Evolutionary conservation across 1,284 basidiomycete genomes (phyloP), one percentile per base, ranked within the genome.

Genomic region (Inonotus obliquus): DNA sequence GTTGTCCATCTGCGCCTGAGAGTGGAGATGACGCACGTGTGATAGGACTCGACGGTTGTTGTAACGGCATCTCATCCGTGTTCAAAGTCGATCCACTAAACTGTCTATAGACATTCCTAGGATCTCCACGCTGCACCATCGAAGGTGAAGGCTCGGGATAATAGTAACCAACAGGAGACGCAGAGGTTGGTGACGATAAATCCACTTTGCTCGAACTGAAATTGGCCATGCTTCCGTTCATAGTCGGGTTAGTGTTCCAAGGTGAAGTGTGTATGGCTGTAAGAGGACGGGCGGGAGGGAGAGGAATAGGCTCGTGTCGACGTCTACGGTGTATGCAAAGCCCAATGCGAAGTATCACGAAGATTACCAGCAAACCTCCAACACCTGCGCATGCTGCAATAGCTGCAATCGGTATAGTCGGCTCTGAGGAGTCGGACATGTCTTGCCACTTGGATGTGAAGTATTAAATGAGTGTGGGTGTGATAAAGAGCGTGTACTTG

Each of bases 281-380:
- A n/a, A 85, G 79, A 19, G 80, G 80, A 63, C 85, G 83, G 1
- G 79, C 73, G 21, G 83, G 84, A 0, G 85, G 85, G 1, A 86
- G 74, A 1, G 85, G 84, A 0, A 71, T 72, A 3, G 77, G 69
- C 21, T 69, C 69, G 23, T 70, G 60, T 23, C 67, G 70, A 41
- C 69, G 69, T 49, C 70, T 74, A 17, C 63, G 64, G 57, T 73
- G 75, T 41, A 73, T 72, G 59, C 79, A 61, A 63, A 77, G 62
- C 27, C 74, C 74, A 69, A 74, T 72, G 47, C 80, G 68, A 60
- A 80, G 52, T 63, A 77, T 63, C 49, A 74, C 49, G 65, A 80
- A 55, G 65, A 79, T 62, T 60, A 80, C 62, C 49, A 73, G 71
- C 47, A 72, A 77, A 60, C 81, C 70, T 41, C 70, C 72, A 54